Conservation (phyloP, 163 green algal genomes). For the Scenedesmus sp. region DNA sequence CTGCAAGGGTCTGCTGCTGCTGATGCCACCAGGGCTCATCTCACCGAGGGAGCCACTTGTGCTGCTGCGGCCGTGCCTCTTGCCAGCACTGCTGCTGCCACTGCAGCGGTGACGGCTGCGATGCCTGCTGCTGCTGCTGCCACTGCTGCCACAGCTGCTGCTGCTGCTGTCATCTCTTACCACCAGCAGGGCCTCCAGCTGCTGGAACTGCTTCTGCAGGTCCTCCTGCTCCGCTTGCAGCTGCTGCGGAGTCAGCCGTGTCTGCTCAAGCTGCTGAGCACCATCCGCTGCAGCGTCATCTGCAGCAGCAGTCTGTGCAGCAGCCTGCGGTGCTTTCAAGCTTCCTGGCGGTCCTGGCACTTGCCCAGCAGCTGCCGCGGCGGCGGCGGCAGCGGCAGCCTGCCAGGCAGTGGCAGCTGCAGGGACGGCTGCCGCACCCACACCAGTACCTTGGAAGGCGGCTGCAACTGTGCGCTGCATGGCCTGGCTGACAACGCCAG, state of each 20-base stretch:
- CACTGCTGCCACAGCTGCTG: conserved; percentile 15
- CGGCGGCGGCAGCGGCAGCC: neutral
- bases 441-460: neutral
- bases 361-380: neutral
- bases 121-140: neutral
- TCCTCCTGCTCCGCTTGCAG: conserved; percentile 35
- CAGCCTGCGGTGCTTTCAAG: neutral
- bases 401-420: neutral
- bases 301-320: neutral
- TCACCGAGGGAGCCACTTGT: neutral
- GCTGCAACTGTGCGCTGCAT: conserved; percentile 14
- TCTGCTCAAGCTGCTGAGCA: neutral
- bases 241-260: conserved; percentile 13
- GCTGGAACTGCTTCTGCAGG: conserved; percentile 29
- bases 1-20: neutral
- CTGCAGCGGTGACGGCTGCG: neutral
- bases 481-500: neutral
- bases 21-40: neutral
- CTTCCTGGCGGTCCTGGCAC: neutral
- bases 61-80: neutral
- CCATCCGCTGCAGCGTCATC: neutral
- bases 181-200: conserved; percentile 30
- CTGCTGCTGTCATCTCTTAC: conserved; percentile 36
- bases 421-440: neutral
- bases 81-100: neutral